Evolutionary conservation across 202 grass and related monocot species (phyloP).

Genomic region (Cymbopogon flexuosus): DNA sequence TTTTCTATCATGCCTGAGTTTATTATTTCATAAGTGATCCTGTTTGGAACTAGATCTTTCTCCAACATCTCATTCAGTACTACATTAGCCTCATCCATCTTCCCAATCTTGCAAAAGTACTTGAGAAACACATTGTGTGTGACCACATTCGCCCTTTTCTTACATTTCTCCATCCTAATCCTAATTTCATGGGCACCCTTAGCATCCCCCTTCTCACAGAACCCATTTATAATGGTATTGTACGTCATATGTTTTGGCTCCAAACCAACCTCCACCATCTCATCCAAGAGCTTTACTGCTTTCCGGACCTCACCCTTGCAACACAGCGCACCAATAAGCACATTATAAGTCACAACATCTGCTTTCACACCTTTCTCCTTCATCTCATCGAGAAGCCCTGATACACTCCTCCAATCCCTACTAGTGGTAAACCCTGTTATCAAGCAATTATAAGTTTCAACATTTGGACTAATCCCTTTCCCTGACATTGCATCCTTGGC

Average conservation of each 20-base stretch:
- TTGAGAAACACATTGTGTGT: constrained; percentile 84
- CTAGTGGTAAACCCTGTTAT: constrained; percentile 50
- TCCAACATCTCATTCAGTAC: constrained; percentile 88
- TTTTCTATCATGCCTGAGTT: constrained; percentile 83
- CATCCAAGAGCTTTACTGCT: constrained; percentile 82
- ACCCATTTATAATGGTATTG: constrained; percentile 80
- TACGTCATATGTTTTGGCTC: constrained; percentile 62
- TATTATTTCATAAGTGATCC: constrained; percentile 72
- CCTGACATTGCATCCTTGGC: constrained; percentile 51
- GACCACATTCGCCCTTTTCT: constrained; percentile 63
- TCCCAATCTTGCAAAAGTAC: constrained; percentile 55
- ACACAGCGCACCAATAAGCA: constrained; percentile 57
- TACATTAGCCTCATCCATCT: constrained; percentile 65
- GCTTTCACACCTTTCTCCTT: constrained; percentile 55
- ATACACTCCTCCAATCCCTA: constrained; percentile 44
- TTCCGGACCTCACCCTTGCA: constrained; percentile 47
- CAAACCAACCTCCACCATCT: constrained; percentile 63
- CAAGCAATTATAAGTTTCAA: constrained; percentile 64
- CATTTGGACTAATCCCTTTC: constrained; percentile 52
- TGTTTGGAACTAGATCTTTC: constrained; percentile 73
- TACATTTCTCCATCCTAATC: constrained; percentile 67
- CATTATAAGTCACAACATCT: constrained; percentile 67
- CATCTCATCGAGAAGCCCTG: constrained; percentile 71
- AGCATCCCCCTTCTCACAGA: constrained; percentile 75
- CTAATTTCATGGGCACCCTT: constrained; percentile 62